Conservation (phyloP, 306 rosid genomes). For the Rubus idaeus region DNA sequence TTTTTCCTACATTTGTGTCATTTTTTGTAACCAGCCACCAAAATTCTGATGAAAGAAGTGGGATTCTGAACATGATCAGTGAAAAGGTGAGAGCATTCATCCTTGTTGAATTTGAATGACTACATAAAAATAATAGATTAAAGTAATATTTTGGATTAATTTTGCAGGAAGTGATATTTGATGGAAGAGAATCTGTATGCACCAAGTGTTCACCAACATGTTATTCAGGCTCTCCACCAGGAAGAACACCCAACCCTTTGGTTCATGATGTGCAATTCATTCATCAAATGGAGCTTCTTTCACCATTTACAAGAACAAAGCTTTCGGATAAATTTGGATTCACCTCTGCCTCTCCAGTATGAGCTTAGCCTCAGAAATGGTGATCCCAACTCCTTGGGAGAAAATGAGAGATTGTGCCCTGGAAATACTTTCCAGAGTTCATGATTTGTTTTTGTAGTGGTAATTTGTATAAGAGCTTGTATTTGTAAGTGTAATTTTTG, state of each 20-base stretch:
- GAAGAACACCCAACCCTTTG: constrained; percentile 71
- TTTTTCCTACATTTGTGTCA: background rate
- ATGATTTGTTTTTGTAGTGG: constrained; percentile 6
- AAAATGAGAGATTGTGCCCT: background rate
- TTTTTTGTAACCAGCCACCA: constrained; percentile 43
- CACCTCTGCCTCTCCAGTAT: constrained; percentile 47
- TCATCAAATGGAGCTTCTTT: constrained; percentile 65
- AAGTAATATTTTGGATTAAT: too few relatives aligned
- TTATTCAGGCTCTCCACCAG: constrained; percentile 76
- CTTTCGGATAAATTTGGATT: constrained; percentile 50
- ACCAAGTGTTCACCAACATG: constrained; percentile 52
- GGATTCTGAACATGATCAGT: constrained; percentile 52
- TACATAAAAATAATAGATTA: background rate
- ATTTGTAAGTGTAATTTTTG: constrained; percentile 7
- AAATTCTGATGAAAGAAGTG: constrained; percentile 35
- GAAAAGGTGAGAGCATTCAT: constrained; percentile 54
- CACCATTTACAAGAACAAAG: constrained; percentile 53
- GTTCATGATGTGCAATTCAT: constrained; percentile 70
- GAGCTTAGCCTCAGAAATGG: constrained; percentile 14
- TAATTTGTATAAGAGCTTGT: background rate
- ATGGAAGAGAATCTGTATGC: constrained; percentile 47
- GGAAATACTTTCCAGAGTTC: background rate
- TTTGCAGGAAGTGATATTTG: constrained; percentile 1
- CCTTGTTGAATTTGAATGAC: background rate
- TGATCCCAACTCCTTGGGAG: background rate